These are phyloP conservation scores for Beauveria rudraprayagi DNA, from an alignment of 2,329 filamentous ascomycete species.

Conservation along the genomic window DNA sequence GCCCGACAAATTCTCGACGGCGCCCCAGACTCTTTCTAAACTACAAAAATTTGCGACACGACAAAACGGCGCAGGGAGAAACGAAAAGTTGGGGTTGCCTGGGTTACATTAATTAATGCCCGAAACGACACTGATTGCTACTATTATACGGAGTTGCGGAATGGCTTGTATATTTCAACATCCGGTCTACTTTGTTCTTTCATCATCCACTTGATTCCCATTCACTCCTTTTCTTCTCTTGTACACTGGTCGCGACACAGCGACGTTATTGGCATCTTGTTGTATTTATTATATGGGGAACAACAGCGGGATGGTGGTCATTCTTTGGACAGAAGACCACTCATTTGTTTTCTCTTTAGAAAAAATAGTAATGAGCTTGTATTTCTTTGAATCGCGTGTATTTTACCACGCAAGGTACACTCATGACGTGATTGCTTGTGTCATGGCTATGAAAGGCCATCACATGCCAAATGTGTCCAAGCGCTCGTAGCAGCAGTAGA, in stretches of 20 bases:
- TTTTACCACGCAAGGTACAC: not conserved
- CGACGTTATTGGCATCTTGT: not conserved
- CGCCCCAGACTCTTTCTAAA: constrained; percentile 23
- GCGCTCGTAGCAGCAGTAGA: not conserved
- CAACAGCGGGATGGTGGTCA: not conserved
- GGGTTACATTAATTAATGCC: constrained; percentile 1
- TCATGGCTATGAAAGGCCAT: not conserved
- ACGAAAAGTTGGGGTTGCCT: not conserved
- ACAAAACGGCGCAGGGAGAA: not conserved
- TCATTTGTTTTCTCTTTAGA: not conserved
- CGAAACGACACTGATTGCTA: constrained; percentile 7
- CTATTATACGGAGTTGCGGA: constrained; percentile 7
- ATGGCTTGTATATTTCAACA: constrained; percentile 3
- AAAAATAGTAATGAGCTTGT: not conserved
- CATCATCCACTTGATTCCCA: not conserved
- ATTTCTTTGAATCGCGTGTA: not conserved
- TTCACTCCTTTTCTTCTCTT: not conserved
- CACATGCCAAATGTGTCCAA: not conserved
- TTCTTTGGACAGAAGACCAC: not conserved
- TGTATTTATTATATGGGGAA: constrained; percentile 8
- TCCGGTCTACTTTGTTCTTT: constrained; percentile 8
- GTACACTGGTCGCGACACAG: not conserved
- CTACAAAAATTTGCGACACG: not conserved
- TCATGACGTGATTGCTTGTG: not conserved
- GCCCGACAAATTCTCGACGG: constrained; percentile 69